Conservation (phyloP, 108 stramenopile genomes). For the Fragilaria crotonensis region DNA sequence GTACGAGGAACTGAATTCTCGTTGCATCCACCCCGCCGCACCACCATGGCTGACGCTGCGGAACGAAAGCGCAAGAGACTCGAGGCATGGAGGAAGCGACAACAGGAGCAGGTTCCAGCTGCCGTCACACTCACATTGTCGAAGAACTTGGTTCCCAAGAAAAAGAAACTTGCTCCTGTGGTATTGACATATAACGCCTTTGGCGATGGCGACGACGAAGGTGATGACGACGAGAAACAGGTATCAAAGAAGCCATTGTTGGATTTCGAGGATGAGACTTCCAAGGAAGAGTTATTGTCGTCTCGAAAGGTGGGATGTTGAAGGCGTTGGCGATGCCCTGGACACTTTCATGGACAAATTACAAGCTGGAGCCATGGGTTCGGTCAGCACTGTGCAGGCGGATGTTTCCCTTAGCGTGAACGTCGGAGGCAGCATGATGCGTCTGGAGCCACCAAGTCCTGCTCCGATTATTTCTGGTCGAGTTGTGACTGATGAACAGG, state of each 20-base stretch:
- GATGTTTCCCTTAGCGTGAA: slow-evolving; percentile 22
- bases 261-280: neutral
- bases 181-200: slow-evolving; percentile 14
- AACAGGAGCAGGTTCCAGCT: slow-evolving; percentile 26
- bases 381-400: slow-evolving; percentile 19
- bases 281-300: slow-evolving; percentile 1
- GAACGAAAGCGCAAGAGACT: slow-evolving; percentile 80
- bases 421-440: slow-evolving; percentile 46
- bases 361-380: slow-evolving; percentile 57
- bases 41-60: slow-evolving; percentile 42
- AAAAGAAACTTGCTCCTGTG: slow-evolving; percentile 13
- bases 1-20: too few relatives aligned
- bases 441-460: slow-evolving; percentile 10
- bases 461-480: slow-evolving; percentile 35
- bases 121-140: too few relatives aligned
- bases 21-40: too few relatives aligned
- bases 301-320: slow-evolving; percentile 8
- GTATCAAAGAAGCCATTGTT: neutral
- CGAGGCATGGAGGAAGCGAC: slow-evolving; percentile 74
- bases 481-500: slow-evolving; percentile 33
- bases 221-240: neutral
- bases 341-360: slow-evolving; percentile 83
- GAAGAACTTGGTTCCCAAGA: slow-evolving; percentile 2
- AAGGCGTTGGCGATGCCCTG: slow-evolving; percentile 52
- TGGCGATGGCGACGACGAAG: slow-evolving; percentile 13